Base-by-base conservation (phyloP, 352 stramenopile genomes). In the Pythium grandisporangium region DNA sequence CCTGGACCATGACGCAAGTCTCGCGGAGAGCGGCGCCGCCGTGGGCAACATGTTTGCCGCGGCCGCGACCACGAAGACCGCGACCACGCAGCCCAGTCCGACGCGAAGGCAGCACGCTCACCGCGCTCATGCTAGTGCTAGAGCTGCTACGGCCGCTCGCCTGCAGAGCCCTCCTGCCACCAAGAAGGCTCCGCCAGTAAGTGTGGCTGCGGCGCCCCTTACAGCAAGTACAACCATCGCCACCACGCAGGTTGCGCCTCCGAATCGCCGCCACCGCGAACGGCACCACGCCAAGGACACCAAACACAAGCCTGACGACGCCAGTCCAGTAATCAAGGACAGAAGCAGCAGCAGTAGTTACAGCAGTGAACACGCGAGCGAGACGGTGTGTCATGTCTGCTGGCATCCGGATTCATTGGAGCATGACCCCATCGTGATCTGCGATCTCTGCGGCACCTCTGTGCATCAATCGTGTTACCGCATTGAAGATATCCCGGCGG, bases 391-490 rank as follows among this genome's bases (percentile, higher is more conserved):
- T 36, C 63, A 65, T 36, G 74, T 90, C 12, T 90, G 77, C 42
- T 64, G 71, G 14, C 61, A 68, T 37, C 52, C 54, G 19, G 73
- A 87, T 30, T 90, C 77, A n/a, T 47, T 67, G 10, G 74, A 81
- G 40, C 67, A 68, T 39, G 74, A 93, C 46, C 61, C 68, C 11
- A 88, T 93, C 43, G 67, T 93, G 34, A 78, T 87, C 48, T 93
- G 79, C 51, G 79, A 88, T 19, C 52, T 76, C 4, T 93, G 80
- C 45, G 61, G 61, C 21, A 57, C 74, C 19, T 71, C 71, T 0
- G 75, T 93, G 35, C 80, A 93, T 43, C 74, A 90, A 45, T 84
- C 68, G 14, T 93, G 80, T 55, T 93, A 93, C 51, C 54, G 70
- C 25, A 66, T 93, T 33, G 57, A 60, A 22, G 58, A 61, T 17